A percentile compares a stretch with the other conserved stretches of the same genome.
Conservation (phyloP, 768 basidiomycete genomes). For the Suillus discolor region DNA sequence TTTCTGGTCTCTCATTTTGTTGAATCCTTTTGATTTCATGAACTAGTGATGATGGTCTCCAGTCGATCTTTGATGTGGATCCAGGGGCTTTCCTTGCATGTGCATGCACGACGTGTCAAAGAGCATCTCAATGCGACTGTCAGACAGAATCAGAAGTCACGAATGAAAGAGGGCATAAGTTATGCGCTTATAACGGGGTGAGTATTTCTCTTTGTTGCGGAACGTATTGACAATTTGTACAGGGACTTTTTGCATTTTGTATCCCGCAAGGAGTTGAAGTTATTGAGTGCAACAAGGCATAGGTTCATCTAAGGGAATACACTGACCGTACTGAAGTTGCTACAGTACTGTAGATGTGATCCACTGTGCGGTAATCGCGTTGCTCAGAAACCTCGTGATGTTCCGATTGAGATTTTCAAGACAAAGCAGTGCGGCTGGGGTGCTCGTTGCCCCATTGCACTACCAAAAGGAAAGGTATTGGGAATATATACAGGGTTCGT, state of each 20-base stretch:
- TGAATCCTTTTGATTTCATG: neutral
- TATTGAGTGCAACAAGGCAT: slow-evolving; percentile 68
- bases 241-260: slow-evolving; percentile 56
- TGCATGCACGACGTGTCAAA: slow-evolving; percentile 41
- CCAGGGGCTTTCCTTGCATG: slow-evolving; percentile 45
- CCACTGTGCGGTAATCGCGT: slow-evolving; percentile 58
- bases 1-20: slow-evolving; percentile 12
- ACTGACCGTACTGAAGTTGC: neutral
- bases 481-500: slow-evolving; percentile 71
- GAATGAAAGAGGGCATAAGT: slow-evolving; percentile 29
- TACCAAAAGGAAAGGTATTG: slow-evolving; percentile 59
- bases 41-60: slow-evolving; percentile 17
- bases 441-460: slow-evolving; percentile 44
- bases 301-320: slow-evolving; percentile 10
- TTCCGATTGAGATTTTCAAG: slow-evolving; percentile 68
- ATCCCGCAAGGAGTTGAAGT: slow-evolving; percentile 48
- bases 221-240: slow-evolving; percentile 8
- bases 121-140: slow-evolving; percentile 46
- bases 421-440: slow-evolving; percentile 67
- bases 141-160: slow-evolving; percentile 45
- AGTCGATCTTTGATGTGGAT: slow-evolving; percentile 25
- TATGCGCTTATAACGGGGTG: slow-evolving; percentile 47
- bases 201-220: slow-evolving; percentile 21
- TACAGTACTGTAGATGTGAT: slow-evolving; percentile 49
- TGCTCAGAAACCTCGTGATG: slow-evolving; percentile 56